Evolutionary conservation across 2,329 filamentous ascomycete species (phyloP).

Genomic region (Fusarium sororula): DNA sequence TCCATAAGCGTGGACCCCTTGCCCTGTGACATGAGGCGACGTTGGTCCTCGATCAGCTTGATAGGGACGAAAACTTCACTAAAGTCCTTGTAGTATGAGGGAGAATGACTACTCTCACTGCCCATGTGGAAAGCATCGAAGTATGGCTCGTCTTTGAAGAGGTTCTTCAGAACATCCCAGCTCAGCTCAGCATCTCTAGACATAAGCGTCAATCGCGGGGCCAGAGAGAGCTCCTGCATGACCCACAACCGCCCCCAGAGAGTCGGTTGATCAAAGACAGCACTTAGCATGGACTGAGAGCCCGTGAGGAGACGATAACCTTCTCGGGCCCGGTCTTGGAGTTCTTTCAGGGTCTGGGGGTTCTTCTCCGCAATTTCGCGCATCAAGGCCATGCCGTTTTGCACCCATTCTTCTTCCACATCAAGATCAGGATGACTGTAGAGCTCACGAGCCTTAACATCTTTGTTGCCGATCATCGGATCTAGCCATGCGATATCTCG

Average conservation of each 20-base stretch:
- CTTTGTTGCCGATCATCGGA: background rate
- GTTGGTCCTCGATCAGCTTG: conserved; percentile 27
- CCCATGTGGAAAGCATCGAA: conserved; percentile 17
- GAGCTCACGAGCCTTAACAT: accelerated
- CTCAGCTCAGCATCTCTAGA: background rate
- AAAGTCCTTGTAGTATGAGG: background rate
- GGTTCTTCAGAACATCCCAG: background rate
- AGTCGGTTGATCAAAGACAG: background rate
- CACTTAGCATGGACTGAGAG: accelerated
- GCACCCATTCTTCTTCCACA: background rate
- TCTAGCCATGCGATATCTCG: conserved; percentile 26
- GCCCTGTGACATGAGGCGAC: accelerated
- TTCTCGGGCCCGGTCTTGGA: background rate
- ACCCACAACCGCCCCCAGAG: conserved; percentile 20
- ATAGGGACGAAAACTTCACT: background rate
- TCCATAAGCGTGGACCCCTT: background rate
- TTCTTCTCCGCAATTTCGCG: background rate
- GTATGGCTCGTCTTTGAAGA: conserved; percentile 21
- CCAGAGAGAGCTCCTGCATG: conserved; percentile 23
- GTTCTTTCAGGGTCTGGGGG: background rate
- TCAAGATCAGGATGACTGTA: background rate
- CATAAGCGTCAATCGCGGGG: background rate
- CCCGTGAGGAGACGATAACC: accelerated
- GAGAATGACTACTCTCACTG: background rate
- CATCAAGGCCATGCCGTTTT: background rate